Evolutionary conservation across 2,329 filamentous ascomycete species (phyloP).

Genomic region (Xylariaceae sp.): DNA sequence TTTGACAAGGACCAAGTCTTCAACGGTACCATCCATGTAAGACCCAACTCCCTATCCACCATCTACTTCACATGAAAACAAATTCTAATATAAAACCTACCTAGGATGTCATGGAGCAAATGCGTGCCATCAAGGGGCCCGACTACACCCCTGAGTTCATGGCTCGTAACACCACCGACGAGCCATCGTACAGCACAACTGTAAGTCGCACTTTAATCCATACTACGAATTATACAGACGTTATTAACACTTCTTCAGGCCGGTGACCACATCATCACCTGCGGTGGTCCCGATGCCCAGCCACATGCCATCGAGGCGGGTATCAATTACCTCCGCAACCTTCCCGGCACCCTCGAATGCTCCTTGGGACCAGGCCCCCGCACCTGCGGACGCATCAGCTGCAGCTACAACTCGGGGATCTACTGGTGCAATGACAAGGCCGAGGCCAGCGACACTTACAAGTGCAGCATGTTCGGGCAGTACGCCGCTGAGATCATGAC

Average conservation of each 20-base stretch:
- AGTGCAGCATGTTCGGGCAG: conserved; percentile 2
- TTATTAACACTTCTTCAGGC: not conserved
- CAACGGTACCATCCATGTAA: conserved; percentile 11
- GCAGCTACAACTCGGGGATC: conserved; percentile 6
- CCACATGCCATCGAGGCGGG: not conserved
- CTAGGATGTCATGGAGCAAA: conserved; percentile 8
- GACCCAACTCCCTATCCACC: not conserved
- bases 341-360: not conserved
- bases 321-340: not conserved
- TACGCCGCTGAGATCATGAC: not conserved
- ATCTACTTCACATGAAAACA: not conserved
- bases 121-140: conserved; percentile 9
- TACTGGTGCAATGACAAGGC: conserved; percentile 1
- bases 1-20: conserved; percentile 8
- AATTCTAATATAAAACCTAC: not conserved
- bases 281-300: not conserved
- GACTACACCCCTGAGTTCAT: conserved; percentile 6
- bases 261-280: not conserved
- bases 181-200: too few relatives aligned
- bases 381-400: conserved; percentile 10
- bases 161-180: not conserved
- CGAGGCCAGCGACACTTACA: not conserved
- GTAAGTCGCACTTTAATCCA: too few relatives aligned
- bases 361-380: not conserved
- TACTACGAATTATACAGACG: too few relatives aligned